Evolutionary conservation across 2,329 filamentous ascomycete genomes (phyloP).

Genomic region (Rachicladosporium sp.): DNA sequence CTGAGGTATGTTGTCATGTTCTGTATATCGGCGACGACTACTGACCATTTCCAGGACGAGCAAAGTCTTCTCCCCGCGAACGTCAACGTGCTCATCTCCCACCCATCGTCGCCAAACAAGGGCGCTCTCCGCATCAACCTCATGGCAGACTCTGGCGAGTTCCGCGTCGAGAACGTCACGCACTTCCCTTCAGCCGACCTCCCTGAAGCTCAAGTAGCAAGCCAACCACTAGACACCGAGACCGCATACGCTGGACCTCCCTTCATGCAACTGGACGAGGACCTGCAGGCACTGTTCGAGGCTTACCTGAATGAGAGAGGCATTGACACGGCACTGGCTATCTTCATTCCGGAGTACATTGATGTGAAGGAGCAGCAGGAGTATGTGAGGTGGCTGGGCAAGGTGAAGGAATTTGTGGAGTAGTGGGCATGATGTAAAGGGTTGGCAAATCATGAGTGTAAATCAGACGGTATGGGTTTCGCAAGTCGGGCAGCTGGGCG

Average conservation of each 20-base stretch:
- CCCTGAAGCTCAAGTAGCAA: slow-evolving; percentile 59
- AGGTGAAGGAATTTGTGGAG: slow-evolving; percentile 73
- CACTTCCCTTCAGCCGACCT: slow-evolving; percentile 70
- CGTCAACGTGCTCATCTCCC: slow-evolving; percentile 79
- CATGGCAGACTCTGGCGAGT: slow-evolving; percentile 69
- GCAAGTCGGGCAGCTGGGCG: no score
- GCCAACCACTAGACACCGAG: slow-evolving; percentile 34
- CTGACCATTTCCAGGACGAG: no score
- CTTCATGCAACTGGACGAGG: slow-evolving; percentile 89
- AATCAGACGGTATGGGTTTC: no score
- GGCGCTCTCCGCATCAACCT: slow-evolving; percentile 82
- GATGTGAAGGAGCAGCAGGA: slow-evolving; percentile 98
- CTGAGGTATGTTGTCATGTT: slow-evolving; percentile 20
- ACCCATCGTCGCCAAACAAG: slow-evolving; percentile 55
- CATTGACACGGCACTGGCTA: slow-evolving; percentile 70
- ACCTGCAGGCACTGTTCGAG: slow-evolving; percentile 85
- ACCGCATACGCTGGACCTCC: slow-evolving; percentile 80
- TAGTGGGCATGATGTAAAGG: slow-evolving; percentile 12
- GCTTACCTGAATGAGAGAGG: slow-evolving; percentile 90
- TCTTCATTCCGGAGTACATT: slow-evolving; percentile 92
- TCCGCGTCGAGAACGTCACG: slow-evolving; percentile 82
- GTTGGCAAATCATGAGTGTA: no score
- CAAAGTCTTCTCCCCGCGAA: slow-evolving; percentile 54
- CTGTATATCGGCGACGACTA: no score
- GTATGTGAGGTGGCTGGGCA: slow-evolving; percentile 80